phyloP scores from a whole-genome alignment of 2,329 filamentous ascomycete species.

The Neopestalotiopsis sp. region DNA sequence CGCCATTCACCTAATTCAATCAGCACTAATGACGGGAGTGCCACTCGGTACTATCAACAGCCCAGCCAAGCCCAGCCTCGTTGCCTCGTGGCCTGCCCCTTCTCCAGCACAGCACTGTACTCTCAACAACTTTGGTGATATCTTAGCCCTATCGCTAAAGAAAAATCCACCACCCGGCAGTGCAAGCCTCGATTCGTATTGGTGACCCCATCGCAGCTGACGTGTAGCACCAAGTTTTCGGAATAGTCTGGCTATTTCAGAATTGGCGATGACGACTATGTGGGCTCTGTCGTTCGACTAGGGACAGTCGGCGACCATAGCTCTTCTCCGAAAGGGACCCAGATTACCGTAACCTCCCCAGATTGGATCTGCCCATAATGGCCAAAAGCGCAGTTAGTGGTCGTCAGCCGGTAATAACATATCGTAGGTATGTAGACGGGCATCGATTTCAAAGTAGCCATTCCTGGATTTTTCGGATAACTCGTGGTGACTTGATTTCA shows the following conservation, averaged over 20 bases:
- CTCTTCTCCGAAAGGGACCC: slow-evolving; percentile 5
- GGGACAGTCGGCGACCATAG: slow-evolving; percentile 12
- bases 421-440: not conserved
- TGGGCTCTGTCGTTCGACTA: not conserved
- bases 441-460: too few relatives aligned
- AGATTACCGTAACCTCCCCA: not conserved
- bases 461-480: too few relatives aligned
- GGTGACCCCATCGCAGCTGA: slow-evolving; percentile 15
- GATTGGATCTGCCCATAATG: not conserved
- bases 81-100: not conserved
- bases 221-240: slow-evolving; percentile 12
- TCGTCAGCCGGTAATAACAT: not conserved
- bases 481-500: too few relatives aligned
- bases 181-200: slow-evolving; percentile 8
- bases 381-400: not conserved
- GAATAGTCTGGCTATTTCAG: slow-evolving; percentile 12
- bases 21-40: too few relatives aligned
- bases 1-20: not conserved
- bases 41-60: not conserved
- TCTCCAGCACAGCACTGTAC: not conserved
- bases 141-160: slow-evolving; percentile 2
- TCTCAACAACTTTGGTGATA: not conserved
- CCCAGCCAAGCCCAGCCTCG: too few relatives aligned
- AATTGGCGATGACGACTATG: slow-evolving; percentile 18
- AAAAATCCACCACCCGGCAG: not conserved